phyloP scores from a whole-genome alignment of 371 early-diverging fungal genomes.

The Lichtheimia ornata region DNA sequence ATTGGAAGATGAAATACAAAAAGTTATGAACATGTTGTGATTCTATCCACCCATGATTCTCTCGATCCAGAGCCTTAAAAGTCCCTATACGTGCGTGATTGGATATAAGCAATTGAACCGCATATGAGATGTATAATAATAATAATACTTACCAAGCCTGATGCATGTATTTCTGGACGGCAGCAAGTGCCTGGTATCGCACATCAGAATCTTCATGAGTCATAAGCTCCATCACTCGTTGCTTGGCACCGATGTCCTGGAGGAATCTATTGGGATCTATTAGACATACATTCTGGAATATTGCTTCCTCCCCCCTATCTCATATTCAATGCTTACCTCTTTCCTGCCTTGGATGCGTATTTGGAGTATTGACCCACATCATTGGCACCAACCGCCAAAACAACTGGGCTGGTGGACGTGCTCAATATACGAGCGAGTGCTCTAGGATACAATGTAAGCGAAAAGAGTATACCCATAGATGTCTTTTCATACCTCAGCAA shows the following conservation, averaged over 20 bases:
- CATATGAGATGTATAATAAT: too few relatives aligned
- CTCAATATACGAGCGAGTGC: slow-evolving; percentile 68
- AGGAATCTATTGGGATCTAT: slow-evolving; percentile 55
- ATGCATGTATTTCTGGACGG: slow-evolving; percentile 77
- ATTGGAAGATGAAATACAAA: background rate
- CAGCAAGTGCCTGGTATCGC: slow-evolving; percentile 86
- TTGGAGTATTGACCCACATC: slow-evolving; percentile 95
- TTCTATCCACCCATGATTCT: background rate
- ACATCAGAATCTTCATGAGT: slow-evolving; percentile 83
- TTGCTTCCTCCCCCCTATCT: background rate
- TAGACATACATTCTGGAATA: background rate
- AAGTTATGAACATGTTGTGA: background rate
- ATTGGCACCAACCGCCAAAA: slow-evolving; percentile 86
- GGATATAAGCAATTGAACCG: too few relatives aligned
- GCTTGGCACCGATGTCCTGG: slow-evolving; percentile 90
- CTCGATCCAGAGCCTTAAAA: background rate
- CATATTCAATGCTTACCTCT: slow-evolving; percentile 55
- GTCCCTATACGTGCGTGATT: background rate
- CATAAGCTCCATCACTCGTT: slow-evolving; percentile 94
- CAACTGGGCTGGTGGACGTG: slow-evolving; percentile 63
- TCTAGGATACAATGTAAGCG: slow-evolving; percentile 22
- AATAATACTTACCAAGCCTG: slow-evolving; percentile 14
- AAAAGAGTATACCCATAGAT: background rate
- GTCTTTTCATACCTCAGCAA: slow-evolving; percentile 56
- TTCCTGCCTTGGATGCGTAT: slow-evolving; percentile 74